Base-by-base conservation (phyloP, 2,329 filamentous ascomycete species). In the Colletotrichum camelliae region DNA sequence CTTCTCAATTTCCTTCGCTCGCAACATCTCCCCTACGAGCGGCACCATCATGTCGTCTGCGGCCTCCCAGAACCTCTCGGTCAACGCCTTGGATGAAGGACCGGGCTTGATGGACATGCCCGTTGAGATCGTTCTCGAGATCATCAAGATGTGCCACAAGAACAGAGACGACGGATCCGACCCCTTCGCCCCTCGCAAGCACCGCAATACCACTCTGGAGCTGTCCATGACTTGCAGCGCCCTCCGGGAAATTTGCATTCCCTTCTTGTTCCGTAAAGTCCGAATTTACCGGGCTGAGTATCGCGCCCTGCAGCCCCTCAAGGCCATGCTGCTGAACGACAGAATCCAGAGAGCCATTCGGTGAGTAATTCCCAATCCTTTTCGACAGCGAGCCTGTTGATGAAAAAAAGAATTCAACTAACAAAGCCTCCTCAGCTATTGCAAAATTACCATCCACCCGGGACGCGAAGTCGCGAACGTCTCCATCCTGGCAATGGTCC, bases 261-360 rank as follows among this genome's bases (percentile, higher is more conserved):
- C n/a, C n/a, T 4, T 52, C 1, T 5, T 52, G 0, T 52, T 52
- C 2, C 43, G 43, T 0, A 52, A 24, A n/a, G 43, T 52, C 3
- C 21, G 43, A 13, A 24, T 52, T 2, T 52, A 21, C 10, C 43
- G 43, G 5, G 43, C 43, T 1, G 43, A 52, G 6, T 52, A 21
- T 12, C 43, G 43, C n/a, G 43, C 43, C 1, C 7, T 52, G 1
- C n/a, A 52, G 10, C 43, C 43, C 18, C 43, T 52, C 5, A 52
- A 21, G 6, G 43, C 43, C 4, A 7, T 52, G 43, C n/a, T 52
- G 0, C 10, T 21, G 4, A 52, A 52, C 12, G n/a, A 21, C 6
- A 52, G n/a, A n/a, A 52, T 52, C 10, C 43, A 52, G 43, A 52
- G 43, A 12, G 43, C 43, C 13, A 52, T 52, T 4, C 43, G 43